Conservation (phyloP, 768 basidiomycete genomes). For the Phallus indusiatus region DNA sequence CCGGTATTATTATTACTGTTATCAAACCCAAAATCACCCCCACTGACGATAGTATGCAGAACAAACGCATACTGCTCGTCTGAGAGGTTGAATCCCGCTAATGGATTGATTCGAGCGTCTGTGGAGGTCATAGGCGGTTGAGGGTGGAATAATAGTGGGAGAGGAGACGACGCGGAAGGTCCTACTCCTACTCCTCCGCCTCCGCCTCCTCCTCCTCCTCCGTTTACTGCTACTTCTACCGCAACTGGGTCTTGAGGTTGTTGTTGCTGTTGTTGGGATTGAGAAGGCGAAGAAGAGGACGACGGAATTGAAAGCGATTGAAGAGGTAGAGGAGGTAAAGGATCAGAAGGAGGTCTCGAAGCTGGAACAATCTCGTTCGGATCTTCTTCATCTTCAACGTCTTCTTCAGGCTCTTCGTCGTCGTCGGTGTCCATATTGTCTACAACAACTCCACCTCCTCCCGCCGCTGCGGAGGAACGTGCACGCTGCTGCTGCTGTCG, state of each 20-base stretch:
- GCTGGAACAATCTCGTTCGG: constrained; percentile 6
- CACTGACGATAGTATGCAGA: constrained; percentile 53
- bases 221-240: too few relatives aligned
- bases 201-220: too few relatives aligned
- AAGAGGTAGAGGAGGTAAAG: constrained; percentile 6
- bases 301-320: background rate
- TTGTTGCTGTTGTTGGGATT: too few relatives aligned
- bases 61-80: constrained; percentile 84
- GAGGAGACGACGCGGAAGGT: background rate
- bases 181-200: too few relatives aligned
- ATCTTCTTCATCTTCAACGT: constrained; percentile 16
- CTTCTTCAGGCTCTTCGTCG: constrained; percentile 23
- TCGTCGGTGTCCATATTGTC: background rate
- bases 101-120: constrained; percentile 58
- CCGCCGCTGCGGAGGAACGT: too few relatives aligned
- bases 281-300: background rate
- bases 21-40: background rate
- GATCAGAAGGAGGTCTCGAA: background rate
- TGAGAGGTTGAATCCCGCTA: constrained; percentile 79
- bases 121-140: constrained; percentile 33
- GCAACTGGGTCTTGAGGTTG: too few relatives aligned
- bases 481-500: too few relatives aligned
- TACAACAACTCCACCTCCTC: too few relatives aligned
- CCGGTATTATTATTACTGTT: background rate
- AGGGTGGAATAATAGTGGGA: background rate